Percentiles rank a stretch among this genome's conserved stretches.
These are phyloP conservation scores for Geotrichum armillariae DNA, from an alignment of 1,139 yeast species.

Conservation along the genomic window DNA sequence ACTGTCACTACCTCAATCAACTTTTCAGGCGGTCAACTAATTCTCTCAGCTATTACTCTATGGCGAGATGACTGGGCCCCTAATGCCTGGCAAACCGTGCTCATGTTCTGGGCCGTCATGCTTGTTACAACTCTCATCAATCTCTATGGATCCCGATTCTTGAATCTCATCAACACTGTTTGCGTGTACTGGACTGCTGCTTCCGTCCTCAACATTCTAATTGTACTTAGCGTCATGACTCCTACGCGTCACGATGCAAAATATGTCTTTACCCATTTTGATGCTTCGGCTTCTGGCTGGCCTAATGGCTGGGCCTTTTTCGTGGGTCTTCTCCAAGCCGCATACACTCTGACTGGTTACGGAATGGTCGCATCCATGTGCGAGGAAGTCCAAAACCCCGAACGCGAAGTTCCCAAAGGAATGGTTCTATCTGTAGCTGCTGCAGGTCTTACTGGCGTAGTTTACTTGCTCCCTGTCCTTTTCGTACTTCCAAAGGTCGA, in stretches of 20 bases:
- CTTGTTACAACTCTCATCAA: constrained; percentile 24
- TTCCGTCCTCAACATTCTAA: constrained; percentile 27
- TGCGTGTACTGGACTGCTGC: constrained; percentile 28
- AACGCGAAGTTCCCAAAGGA: constrained; percentile 72
- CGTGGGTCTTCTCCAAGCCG: constrained; percentile 73
- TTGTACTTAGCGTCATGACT: constrained; percentile 28
- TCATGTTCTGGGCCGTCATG: constrained; percentile 27
- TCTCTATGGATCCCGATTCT: constrained; percentile 25
- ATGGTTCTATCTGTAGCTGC: constrained; percentile 64
- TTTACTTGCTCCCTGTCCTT: constrained; percentile 69
- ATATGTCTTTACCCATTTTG: constrained; percentile 29
- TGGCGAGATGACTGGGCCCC: constrained; percentile 22
- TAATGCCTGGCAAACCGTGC: constrained; percentile 24
- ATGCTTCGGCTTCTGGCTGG: constrained; percentile 32
- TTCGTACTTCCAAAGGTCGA: constrained; percentile 66
- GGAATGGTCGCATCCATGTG: constrained; percentile 80
- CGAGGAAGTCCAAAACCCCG: constrained; percentile 79
- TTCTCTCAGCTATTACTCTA: constrained; percentile 20
- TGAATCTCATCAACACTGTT: constrained; percentile 26
- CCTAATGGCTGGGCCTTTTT: constrained; percentile 31
- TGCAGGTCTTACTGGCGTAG: constrained; percentile 64
- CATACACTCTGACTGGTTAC: constrained; percentile 78
- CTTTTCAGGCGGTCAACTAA: constrained; percentile 23
- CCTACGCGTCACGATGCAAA: constrained; percentile 25
- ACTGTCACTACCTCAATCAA: constrained; percentile 23